phyloP scores from a whole-genome alignment of 192 early-diverging fungal genomes.

The Coemansia sp. region DNA sequence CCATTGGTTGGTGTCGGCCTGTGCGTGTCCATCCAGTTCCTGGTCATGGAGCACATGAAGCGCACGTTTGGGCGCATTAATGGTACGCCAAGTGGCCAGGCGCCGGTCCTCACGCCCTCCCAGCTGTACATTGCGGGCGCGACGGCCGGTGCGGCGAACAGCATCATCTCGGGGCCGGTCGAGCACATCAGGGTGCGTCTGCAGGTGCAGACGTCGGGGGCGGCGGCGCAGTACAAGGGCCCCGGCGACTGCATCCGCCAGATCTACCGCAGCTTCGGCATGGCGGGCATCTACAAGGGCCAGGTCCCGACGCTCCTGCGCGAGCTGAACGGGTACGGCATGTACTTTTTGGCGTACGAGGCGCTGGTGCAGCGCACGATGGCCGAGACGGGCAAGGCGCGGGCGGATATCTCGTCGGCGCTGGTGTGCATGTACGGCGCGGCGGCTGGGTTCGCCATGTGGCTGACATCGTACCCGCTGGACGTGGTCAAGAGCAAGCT shows the following conservation, averaged over 20 bases:
- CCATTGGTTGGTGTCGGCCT: constrained; percentile 92
- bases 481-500: constrained; percentile 94
- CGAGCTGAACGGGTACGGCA: constrained; percentile 91
- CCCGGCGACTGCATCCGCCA: constrained; percentile 83
- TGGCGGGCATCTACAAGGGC: constrained; percentile 86
- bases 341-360: constrained; percentile 94
- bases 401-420: constrained; percentile 71
- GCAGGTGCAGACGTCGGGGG: constrained; percentile 80
- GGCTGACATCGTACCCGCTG: constrained; percentile 86
- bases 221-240: constrained; percentile 60
- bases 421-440: constrained; percentile 84
- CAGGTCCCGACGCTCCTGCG: constrained; percentile 81
- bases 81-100: constrained; percentile 41
- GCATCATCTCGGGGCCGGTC: constrained; percentile 86
- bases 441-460: constrained; percentile 77
- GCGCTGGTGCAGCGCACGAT: constrained; percentile 80
- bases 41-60: constrained; percentile 85
- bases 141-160: constrained; percentile 83
- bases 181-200: constrained; percentile 95
- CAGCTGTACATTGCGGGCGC: constrained; percentile 90
- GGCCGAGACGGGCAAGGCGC: constrained; percentile 54
- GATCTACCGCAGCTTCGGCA: constrained; percentile 73
- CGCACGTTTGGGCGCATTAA: constrained; percentile 68
- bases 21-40: constrained; percentile 98
- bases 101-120: constrained; percentile 58